phyloP scores from a whole-genome alignment of 331 rosid genomes.

The Rhamnella rubrinervis region DNA sequence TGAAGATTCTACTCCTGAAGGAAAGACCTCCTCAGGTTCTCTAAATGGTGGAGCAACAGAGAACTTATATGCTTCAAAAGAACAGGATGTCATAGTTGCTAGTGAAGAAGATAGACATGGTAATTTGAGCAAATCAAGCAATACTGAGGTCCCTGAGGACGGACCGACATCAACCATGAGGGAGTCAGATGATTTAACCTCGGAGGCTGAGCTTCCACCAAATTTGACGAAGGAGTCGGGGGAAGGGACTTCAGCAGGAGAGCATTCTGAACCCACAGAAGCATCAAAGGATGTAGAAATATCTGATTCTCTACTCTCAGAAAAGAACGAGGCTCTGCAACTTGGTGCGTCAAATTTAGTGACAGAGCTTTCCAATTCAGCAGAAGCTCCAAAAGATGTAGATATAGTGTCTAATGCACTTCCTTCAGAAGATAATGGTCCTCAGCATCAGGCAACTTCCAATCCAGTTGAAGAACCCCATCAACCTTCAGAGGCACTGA shows the following conservation, averaged over 20 bases:
- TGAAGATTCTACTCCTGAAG: conserved; percentile 48
- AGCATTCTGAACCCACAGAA: conserved; percentile 39
- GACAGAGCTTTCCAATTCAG: conserved; percentile 37
- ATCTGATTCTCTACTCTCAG: conserved; percentile 46
- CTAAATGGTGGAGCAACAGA: conserved; percentile 38
- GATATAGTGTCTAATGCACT: conserved; percentile 36
- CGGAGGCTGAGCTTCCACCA: conserved; percentile 44
- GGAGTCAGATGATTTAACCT: conserved; percentile 39
- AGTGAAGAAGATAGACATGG: conserved; percentile 35
- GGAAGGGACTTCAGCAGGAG: conserved; percentile 36
- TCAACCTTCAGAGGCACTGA: conserved; percentile 40
- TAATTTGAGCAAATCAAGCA: conserved; percentile 39
- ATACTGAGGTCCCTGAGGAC: conserved; percentile 39
- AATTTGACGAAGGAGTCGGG: conserved; percentile 38
- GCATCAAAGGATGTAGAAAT: conserved; percentile 38
- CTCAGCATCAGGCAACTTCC: conserved; percentile 24
- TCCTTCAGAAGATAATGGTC: conserved; percentile 30
- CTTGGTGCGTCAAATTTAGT: conserved; percentile 33
- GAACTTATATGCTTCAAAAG: conserved; percentile 37
- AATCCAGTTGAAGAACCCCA: conserved; percentile 35
- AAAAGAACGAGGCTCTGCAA: conserved; percentile 44
- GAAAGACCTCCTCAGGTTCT: conserved; percentile 32
- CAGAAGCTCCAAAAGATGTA: conserved; percentile 33
- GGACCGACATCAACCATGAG: conserved; percentile 35
- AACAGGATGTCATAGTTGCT: conserved; percentile 30